Percentiles rank a stretch among this genome's conserved stretches.
These are phyloP conservation scores for Saccharum hybrid DNA, from an alignment of 202 grass and related monocot genomes.

Conservation along the genomic window DNA sequence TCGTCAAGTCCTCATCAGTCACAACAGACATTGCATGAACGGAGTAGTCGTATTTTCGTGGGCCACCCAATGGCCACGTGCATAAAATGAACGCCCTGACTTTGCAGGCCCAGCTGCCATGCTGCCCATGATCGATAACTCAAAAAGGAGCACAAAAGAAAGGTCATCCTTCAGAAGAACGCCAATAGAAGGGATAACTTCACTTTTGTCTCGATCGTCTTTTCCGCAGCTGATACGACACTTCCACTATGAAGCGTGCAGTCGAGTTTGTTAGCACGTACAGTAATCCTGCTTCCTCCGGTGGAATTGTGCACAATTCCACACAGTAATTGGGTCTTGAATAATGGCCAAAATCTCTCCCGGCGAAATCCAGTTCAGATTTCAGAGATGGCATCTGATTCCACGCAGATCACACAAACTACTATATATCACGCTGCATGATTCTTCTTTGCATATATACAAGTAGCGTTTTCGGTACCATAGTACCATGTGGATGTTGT, in stretches of 20 bases:
- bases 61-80: slow-evolving; percentile 1
- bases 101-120: not conserved
- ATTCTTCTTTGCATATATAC: no score
- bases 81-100: not conserved
- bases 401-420: not conserved
- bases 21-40: not conserved
- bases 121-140: not conserved
- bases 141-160: not conserved
- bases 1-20: no score
- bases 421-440: no score
- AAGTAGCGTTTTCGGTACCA: no score
- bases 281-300: not conserved
- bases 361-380: not conserved
- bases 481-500: not conserved
- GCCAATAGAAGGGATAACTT: not conserved
- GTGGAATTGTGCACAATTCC: not conserved
- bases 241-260: no score
- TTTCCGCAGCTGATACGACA: no score
- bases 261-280: no score
- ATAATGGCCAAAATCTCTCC: not conserved
- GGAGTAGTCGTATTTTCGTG: not conserved
- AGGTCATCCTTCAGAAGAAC: not conserved
- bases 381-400: slow-evolving; percentile 17
- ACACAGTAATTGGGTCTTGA: no score
- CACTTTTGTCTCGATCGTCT: not conserved